Percentiles rank a stretch among this genome's conserved stretches.
These are phyloP conservation scores for Breynia disticha DNA, from an alignment of 441 rosid species.

Conservation along the genomic window DNA sequence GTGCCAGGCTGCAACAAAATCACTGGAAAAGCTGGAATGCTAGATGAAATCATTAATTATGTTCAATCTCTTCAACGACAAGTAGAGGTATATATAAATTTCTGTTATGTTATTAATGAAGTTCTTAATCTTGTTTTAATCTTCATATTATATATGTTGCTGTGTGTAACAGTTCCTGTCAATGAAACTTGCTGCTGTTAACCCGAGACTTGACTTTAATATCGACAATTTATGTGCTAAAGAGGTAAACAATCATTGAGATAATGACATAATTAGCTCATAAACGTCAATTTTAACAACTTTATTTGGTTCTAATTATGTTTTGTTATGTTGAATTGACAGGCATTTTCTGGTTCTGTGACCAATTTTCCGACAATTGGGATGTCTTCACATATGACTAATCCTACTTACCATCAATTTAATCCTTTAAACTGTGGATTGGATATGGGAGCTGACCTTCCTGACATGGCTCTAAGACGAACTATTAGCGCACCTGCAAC, in stretches of 20 bases:
- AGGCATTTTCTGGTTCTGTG: constrained; percentile 41
- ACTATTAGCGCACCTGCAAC: constrained; percentile 39
- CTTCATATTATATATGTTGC: not conserved
- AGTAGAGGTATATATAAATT: constrained; percentile 44
- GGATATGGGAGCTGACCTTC: constrained; percentile 32
- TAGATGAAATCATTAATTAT: constrained; percentile 81
- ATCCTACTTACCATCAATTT: constrained; percentile 44
- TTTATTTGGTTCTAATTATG: constrained; percentile 3
- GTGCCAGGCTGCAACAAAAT: constrained; percentile 77
- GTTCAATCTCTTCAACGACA: constrained; percentile 75
- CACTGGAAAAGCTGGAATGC: constrained; percentile 81
- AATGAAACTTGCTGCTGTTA: constrained; percentile 59
- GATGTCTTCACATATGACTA: constrained; percentile 40
- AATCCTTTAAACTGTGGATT: constrained; percentile 37
- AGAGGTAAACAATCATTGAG: constrained; percentile 31
- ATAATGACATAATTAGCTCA: not conserved
- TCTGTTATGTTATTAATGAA: not conserved
- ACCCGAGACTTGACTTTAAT: constrained; percentile 51
- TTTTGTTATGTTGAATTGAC: constrained; percentile 9
- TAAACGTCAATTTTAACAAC: not conserved
- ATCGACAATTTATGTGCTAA: constrained; percentile 33
- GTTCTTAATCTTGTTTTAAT: not conserved
- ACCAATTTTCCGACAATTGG: constrained; percentile 37
- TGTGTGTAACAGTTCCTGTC: constrained; percentile 47
- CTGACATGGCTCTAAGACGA: constrained; percentile 36